Evolutionary conservation across 2,329 filamentous ascomycete species (phyloP).

Genomic region (Didymella pinodella): DNA sequence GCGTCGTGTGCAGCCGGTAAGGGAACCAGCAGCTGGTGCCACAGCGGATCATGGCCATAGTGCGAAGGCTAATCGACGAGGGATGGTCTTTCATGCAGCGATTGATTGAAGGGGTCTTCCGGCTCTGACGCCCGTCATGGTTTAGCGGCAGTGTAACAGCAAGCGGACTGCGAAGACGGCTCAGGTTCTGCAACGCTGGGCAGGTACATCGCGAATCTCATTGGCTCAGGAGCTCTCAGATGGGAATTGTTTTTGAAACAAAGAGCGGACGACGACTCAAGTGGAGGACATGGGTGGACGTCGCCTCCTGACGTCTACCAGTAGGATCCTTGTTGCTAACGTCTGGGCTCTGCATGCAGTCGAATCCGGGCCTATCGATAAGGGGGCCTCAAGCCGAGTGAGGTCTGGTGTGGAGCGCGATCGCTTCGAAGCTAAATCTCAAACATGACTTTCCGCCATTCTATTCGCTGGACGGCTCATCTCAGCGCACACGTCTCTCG

Average conservation of each 20-base stretch:
- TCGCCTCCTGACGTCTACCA: slow-evolving; percentile 30
- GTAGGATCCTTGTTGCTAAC: slow-evolving; percentile 16
- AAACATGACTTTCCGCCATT: slow-evolving; percentile 30
- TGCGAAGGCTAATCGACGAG: slow-evolving; percentile 40
- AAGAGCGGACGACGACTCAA: slow-evolving; percentile 30
- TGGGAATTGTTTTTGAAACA: slow-evolving; percentile 45
- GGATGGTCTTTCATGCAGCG: slow-evolving; percentile 35
- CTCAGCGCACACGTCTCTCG: slow-evolving; percentile 26
- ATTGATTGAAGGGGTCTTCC: slow-evolving; percentile 28
- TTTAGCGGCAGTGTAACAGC: slow-evolving; percentile 39
- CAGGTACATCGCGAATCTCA: slow-evolving; percentile 37
- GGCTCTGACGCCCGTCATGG: slow-evolving; percentile 33
- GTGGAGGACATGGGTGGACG: slow-evolving; percentile 27
- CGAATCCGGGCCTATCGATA: slow-evolving; percentile 39
- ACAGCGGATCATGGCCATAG: slow-evolving; percentile 37
- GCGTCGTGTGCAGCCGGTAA: slow-evolving; percentile 23
- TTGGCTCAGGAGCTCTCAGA: slow-evolving; percentile 33
- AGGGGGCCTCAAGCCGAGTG: slow-evolving; percentile 16
- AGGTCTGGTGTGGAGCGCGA: slow-evolving; percentile 30
- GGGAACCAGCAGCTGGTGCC: slow-evolving; percentile 32
- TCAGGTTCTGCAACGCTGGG: slow-evolving; percentile 27
- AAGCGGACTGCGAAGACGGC: slow-evolving; percentile 21
- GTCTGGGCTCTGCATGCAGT: slow-evolving; percentile 25
- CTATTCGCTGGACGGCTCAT: slow-evolving; percentile 28
- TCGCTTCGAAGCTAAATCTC: slow-evolving; percentile 32